Percentiles rank a stretch among this genome's conserved stretches.
phyloP scores from a whole-genome alignment of 2,329 filamentous ascomycete species.

The Aspergillus terreus region DNA sequence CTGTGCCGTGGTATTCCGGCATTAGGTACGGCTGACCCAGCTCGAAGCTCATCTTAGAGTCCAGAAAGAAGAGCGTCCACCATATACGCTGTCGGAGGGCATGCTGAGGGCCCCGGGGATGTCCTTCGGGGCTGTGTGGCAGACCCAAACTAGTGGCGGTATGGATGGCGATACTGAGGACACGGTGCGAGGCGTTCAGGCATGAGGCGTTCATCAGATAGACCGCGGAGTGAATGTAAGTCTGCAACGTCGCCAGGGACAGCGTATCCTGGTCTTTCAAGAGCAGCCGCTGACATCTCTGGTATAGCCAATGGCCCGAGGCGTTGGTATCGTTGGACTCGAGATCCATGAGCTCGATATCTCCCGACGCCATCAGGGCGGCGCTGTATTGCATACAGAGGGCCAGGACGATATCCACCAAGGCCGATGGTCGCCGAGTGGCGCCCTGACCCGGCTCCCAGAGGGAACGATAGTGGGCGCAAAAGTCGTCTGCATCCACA shows the following conservation, averaged over 20 bases:
- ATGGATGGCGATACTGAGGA: not conserved
- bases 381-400: constrained; percentile 20
- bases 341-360: constrained; percentile 11
- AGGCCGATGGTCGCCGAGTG: constrained; percentile 12
- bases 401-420: constrained; percentile 19
- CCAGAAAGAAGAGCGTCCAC: constrained; percentile 52
- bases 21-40: constrained; percentile 45
- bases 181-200: not conserved
- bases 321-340: constrained; percentile 2
- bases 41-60: constrained; percentile 47
- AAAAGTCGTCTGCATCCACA: constrained; percentile 18
- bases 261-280: not conserved
- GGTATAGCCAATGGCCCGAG: not conserved
- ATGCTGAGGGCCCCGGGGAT: constrained; percentile 23
- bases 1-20: constrained; percentile 34
- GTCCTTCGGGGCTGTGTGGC: constrained; percentile 43
- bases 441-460: constrained; percentile 7
- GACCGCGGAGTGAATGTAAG: not conserved
- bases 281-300: not conserved
- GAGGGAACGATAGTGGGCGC: constrained; percentile 16
- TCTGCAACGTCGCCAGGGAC: not conserved
- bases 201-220: constrained; percentile 1
- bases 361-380: constrained; percentile 6
- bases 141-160: constrained; percentile 48
- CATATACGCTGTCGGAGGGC: constrained; percentile 51